phyloP scores from a whole-genome alignment of 1,284 basidiomycete species.

The Inonotus hispidus region DNA sequence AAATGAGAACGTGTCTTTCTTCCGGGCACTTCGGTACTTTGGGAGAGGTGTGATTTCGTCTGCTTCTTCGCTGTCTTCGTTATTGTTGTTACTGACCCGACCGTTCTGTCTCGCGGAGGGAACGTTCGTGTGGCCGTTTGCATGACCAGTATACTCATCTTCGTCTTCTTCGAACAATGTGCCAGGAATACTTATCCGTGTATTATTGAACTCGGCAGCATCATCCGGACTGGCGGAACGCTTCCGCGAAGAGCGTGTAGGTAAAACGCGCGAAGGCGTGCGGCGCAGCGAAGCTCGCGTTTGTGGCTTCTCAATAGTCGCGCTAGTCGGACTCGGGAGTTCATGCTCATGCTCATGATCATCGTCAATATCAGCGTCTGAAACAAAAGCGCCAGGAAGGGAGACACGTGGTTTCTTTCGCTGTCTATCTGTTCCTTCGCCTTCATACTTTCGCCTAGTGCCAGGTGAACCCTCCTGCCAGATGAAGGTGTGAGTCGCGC shows the following conservation, averaged over 20 bases:
- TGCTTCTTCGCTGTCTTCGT: constrained; percentile 16
- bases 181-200: constrained; percentile 19
- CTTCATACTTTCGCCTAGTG: constrained; percentile 1
- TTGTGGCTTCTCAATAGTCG: background rate
- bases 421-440: background rate
- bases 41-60: constrained; percentile 19
- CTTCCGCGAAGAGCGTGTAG: constrained; percentile 9
- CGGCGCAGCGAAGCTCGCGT: background rate
- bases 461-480: constrained; percentile 1
- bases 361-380: constrained; percentile 1
- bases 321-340: constrained; percentile 12
- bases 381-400: constrained; percentile 16
- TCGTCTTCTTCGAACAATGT: constrained; percentile 18
- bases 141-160: background rate
- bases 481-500: constrained; percentile 3
- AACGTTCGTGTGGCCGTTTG: background rate
- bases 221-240: constrained; percentile 17
- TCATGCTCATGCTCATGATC: constrained; percentile 11
- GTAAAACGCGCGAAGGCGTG: background rate
- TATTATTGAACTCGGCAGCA: background rate
- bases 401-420: constrained; percentile 1
- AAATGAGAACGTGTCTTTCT: constrained; percentile 3
- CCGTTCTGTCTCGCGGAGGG: background rate
- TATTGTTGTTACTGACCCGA: background rate
- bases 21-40: background rate